A percentile compares a stretch with the other conserved stretches of the same genome.
Conservation (phyloP, 495 filamentous ascomycete species). For the Barbatosphaeria neglecta region DNA sequence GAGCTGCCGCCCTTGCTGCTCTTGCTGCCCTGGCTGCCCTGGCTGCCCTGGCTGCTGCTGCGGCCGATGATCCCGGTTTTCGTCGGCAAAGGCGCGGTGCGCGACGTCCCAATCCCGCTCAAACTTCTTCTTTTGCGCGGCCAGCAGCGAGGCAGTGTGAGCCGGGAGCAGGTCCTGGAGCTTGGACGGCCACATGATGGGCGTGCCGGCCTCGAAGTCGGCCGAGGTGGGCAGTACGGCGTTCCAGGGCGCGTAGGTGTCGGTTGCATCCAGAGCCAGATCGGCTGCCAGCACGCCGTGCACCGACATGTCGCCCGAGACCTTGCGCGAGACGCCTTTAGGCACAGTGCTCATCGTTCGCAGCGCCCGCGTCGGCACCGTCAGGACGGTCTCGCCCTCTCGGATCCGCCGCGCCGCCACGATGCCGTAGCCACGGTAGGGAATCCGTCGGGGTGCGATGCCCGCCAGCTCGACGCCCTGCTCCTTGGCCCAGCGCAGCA, state of each 20-base stretch:
- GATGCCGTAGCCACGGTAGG: conserved; percentile 62
- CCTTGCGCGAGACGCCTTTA: conserved; percentile 28
- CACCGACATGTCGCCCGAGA: conserved; percentile 42
- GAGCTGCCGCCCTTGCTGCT: too few relatives aligned
- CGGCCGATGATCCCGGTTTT: not conserved
- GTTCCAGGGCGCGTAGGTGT: conserved; percentile 43
- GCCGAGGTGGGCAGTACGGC: conserved; percentile 52
- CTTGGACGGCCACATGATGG: conserved; percentile 51
- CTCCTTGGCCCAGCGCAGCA: conserved; percentile 50
- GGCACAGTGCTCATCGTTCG: conserved; percentile 51
- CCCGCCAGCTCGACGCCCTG: conserved; percentile 48
- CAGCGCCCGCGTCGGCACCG: conserved; percentile 52
- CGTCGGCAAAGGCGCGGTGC: conserved; percentile 33
- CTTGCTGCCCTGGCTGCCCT: too few relatives aligned
- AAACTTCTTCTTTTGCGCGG: conserved; percentile 51
- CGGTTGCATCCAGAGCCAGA: conserved; percentile 39
- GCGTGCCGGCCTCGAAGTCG: conserved; percentile 53
- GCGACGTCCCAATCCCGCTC: conserved; percentile 48
- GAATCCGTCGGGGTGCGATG: conserved; percentile 45
- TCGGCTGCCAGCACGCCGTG: conserved; percentile 64
- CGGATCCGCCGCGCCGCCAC: conserved; percentile 52
- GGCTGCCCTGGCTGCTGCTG: too few relatives aligned
- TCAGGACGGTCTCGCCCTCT: conserved; percentile 46
- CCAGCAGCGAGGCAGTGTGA: conserved; percentile 36
- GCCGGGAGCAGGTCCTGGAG: conserved; percentile 38